A percentile compares a stretch with the other conserved stretches of the same genome.
Conservation (phyloP, 73 alveolate species). For the Paramecium tetraurelia region DNA sequence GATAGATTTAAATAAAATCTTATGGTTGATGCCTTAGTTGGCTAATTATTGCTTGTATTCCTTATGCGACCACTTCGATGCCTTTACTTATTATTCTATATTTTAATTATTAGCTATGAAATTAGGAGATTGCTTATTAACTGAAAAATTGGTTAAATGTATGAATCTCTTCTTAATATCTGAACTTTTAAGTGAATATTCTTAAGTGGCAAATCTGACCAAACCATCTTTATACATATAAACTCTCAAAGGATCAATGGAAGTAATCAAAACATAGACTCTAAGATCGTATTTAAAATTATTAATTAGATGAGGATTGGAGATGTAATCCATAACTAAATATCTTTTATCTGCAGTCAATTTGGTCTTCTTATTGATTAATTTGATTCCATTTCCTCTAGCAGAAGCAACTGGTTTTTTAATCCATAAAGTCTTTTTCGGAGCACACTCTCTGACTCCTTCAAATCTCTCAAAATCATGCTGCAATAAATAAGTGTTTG, state of each 20-base stretch:
- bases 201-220: slow-evolving; percentile 95
- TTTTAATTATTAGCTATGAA: slow-evolving; percentile 65
- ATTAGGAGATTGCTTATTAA: slow-evolving; percentile 81
- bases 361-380: slow-evolving; percentile 74
- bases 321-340: slow-evolving; percentile 82
- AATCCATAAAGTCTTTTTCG: slow-evolving; percentile 79
- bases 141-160: slow-evolving; percentile 95
- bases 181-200: slow-evolving; percentile 74
- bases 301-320: slow-evolving; percentile 91
- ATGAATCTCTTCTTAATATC: slow-evolving; percentile 80
- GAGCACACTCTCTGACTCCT: slow-evolving; percentile 75
- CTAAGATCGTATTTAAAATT: slow-evolving; percentile 93
- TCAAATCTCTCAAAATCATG: slow-evolving; percentile 81
- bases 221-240: slow-evolving; percentile 96
- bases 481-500: slow-evolving; percentile 87
- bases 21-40: slow-evolving; percentile 64
- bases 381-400: slow-evolving; percentile 94
- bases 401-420: slow-evolving; percentile 91
- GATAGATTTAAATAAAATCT: slow-evolving; percentile 68
- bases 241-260: slow-evolving; percentile 94
- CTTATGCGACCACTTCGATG: slow-evolving; percentile 81
- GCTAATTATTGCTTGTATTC: slow-evolving; percentile 66
- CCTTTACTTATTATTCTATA: slow-evolving; percentile 66
- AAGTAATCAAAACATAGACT: slow-evolving; percentile 86
- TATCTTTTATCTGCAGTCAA: slow-evolving; percentile 74